phyloP scores from a whole-genome alignment of 148 eudicot genomes.

The Diospyros lotus region DNA sequence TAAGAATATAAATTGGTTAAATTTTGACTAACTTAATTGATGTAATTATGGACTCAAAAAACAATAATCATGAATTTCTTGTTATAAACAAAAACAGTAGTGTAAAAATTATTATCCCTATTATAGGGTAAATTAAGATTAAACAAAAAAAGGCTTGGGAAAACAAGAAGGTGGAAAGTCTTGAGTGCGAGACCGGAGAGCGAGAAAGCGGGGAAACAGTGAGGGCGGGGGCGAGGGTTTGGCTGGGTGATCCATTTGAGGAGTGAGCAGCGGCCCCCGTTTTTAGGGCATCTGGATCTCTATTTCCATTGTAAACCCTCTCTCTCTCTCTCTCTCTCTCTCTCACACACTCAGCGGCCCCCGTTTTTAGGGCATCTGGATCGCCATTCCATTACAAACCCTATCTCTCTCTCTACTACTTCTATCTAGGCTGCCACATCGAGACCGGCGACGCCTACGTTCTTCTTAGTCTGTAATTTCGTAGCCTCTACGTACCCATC shows the following conservation, averaged over 20 bases:
- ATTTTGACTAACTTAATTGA: no score
- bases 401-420: background rate
- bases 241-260: background rate
- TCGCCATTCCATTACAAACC: background rate
- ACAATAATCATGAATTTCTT: no score
- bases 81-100: no score
- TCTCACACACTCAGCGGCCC: conserved; percentile 12
- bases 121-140: no score
- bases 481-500: conserved; percentile 13
- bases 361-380: conserved; percentile 9
- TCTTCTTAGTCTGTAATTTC: background rate
- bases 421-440: no score
- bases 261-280: background rate
- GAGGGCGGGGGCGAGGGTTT: conserved; percentile 7
- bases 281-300: conserved; percentile 10
- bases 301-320: background rate
- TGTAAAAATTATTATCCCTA: no score
- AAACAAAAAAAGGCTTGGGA: no score
- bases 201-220: conserved; percentile 13
- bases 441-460: conserved; percentile 7
- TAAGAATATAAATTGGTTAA: no score
- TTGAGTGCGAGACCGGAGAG: conserved; percentile 10
- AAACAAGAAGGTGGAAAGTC: no score
- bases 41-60: no score
- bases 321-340: background rate